phyloP scores from a whole-genome alignment of 768 basidiomycete genomes.

The Mycena leptocephala region DNA sequence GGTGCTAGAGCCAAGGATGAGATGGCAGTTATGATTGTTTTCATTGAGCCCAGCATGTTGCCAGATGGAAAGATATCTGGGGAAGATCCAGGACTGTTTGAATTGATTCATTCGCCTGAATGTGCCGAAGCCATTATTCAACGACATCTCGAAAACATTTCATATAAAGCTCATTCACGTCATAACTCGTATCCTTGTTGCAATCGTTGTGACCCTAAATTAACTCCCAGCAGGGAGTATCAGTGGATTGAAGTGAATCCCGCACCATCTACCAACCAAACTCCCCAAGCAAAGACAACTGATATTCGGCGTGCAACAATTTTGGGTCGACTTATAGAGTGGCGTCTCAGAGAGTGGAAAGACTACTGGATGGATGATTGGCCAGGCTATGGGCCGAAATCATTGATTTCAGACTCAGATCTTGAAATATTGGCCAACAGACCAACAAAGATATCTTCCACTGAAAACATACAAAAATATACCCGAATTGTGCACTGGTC shows the following conservation, averaged over 20 bases:
- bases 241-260: conserved; percentile 7
- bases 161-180: no score
- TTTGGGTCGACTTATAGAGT: neutral
- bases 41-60: no score
- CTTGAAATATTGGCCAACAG: conserved; percentile 5
- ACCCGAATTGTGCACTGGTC: conserved; percentile 1
- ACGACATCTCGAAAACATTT: no score
- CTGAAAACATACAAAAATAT: neutral
- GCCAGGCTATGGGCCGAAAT: conserved; percentile 29
- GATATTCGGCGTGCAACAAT: neutral
- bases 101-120: no score
- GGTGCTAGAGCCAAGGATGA: no score
- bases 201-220: no score
- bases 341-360: conserved; percentile 10
- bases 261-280: neutral
- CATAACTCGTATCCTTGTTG: no score
- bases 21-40: no score
- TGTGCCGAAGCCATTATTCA: no score
- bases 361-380: conserved; percentile 3
- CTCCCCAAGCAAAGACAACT: neutral
- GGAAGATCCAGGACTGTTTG: no score
- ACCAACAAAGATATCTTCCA: neutral
- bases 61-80: no score
- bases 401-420: conserved; percentile 24
- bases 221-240: no score